Conservation (phyloP, 2,329 filamentous ascomycete genomes). For the Aspergillus tamarii region DNA sequence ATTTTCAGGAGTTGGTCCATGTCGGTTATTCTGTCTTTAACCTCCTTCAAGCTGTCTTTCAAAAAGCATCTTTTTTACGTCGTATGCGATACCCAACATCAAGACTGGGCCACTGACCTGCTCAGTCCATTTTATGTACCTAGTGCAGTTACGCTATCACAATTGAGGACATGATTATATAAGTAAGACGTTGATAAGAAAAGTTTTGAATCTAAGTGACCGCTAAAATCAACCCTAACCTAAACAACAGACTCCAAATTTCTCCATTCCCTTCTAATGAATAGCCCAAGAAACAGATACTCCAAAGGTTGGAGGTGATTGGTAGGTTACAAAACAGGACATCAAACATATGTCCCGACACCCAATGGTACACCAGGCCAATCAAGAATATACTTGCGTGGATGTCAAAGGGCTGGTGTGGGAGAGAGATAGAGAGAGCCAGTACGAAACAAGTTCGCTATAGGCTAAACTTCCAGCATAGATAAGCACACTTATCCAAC, state of each 20-base stretch:
- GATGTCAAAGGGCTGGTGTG: background rate
- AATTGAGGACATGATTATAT: conserved; percentile 1
- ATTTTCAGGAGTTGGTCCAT: conserved; percentile 25
- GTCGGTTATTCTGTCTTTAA: conserved; percentile 8
- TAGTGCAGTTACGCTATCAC: conserved; percentile 6
- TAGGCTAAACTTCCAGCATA: background rate
- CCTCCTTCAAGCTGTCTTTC: conserved; percentile 7
- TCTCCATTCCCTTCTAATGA: conserved; percentile 19
- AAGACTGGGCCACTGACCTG: background rate
- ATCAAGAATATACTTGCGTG: conserved; percentile 1
- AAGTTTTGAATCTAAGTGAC: conserved; percentile 1
- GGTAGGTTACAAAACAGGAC: background rate
- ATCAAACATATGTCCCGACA: background rate
- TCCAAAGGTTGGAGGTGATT: background rate
- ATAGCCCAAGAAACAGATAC: conserved; percentile 6
- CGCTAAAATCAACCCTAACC: conserved; percentile 7
- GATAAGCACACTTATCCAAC: background rate
- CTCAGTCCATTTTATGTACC: conserved; percentile 7
- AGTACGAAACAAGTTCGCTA: background rate
- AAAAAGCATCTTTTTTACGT: conserved; percentile 8
- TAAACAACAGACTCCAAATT: conserved; percentile 16
- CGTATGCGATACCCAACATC: conserved; percentile 23
- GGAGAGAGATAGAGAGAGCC: background rate
- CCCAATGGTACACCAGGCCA: conserved; percentile 10
- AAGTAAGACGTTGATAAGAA: conserved; percentile 5